Conservation (phyloP, 352 stramenopile species). For the Phytopythium aichiense region DNA sequence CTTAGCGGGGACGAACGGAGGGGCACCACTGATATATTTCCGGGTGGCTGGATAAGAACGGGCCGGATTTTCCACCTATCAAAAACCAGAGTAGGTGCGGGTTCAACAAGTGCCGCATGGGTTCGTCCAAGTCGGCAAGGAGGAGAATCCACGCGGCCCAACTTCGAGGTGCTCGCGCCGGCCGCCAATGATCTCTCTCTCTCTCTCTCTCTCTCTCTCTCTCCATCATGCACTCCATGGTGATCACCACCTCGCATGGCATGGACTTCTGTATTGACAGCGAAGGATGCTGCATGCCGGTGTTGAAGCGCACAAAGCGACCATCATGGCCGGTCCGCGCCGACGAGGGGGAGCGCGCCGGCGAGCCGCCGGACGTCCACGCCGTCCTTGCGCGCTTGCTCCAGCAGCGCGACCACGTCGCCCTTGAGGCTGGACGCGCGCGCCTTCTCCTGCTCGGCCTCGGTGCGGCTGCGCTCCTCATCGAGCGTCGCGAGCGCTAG, state of each 20-base stretch:
- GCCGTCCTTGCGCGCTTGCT: conserved; percentile 57
- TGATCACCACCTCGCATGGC: too few relatives aligned
- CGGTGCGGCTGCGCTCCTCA: conserved; percentile 56
- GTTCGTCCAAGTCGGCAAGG: too few relatives aligned
- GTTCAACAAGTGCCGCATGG: too few relatives aligned
- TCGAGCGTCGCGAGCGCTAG: conserved; percentile 79
- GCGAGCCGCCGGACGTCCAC: conserved; percentile 63
- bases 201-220: too few relatives aligned
- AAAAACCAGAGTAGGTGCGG: not conserved
- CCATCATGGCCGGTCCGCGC: conserved; percentile 3
- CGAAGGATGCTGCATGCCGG: not conserved
- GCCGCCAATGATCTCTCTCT: too few relatives aligned
- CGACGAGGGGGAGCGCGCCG: conserved; percentile 14
- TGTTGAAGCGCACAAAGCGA: not conserved
- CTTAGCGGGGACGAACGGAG: not conserved
- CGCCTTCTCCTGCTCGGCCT: conserved; percentile 62
- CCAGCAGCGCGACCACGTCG: conserved; percentile 68
- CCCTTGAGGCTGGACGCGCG: conserved; percentile 49
- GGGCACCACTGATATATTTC: conserved; percentile 1
- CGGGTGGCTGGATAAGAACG: not conserved
- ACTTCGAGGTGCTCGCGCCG: too few relatives aligned
- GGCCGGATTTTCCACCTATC: not conserved
- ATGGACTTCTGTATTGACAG: too few relatives aligned
- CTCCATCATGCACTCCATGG: too few relatives aligned
- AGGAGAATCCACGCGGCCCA: too few relatives aligned